Percentiles rank a stretch among this genome's conserved stretches.
These are phyloP conservation scores for Raphanus raphanistrum DNA, from an alignment of 345 rosid genomes.

Conservation along the genomic window DNA sequence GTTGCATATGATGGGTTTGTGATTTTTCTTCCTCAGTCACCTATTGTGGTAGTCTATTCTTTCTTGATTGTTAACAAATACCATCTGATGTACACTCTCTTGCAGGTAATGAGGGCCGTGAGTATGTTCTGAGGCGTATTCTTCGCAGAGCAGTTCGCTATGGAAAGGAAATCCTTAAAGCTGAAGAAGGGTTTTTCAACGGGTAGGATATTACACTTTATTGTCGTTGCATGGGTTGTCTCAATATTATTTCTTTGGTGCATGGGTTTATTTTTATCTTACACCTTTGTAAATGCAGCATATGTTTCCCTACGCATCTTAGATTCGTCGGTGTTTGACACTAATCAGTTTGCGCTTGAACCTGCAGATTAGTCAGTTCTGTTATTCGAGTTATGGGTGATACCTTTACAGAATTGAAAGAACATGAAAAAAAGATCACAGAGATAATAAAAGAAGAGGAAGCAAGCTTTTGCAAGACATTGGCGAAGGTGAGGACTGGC, in stretches of 20 bases:
- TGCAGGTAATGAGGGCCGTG: slow-evolving; percentile 96
- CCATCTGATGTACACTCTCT: slow-evolving; percentile 13
- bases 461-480: slow-evolving; percentile 89
- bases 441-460: slow-evolving; percentile 82
- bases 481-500: slow-evolving; percentile 59
- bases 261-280: background rate
- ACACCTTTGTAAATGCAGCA: background rate
- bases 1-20: background rate
- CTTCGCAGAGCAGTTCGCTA: slow-evolving; percentile 98
- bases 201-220: slow-evolving; percentile 53
- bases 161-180: slow-evolving; percentile 86
- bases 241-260: background rate
- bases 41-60: background rate
- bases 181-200: slow-evolving; percentile 86
- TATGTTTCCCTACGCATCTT: background rate
- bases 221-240: background rate
- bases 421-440: slow-evolving; percentile 69
- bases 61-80: background rate
- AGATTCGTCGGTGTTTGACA: background rate
- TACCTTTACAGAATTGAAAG: slow-evolving; percentile 82
- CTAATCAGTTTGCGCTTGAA: slow-evolving; percentile 18
- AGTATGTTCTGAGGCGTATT: slow-evolving; percentile 91
- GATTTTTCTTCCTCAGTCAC: slow-evolving; percentile 2
- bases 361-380: slow-evolving; percentile 69
- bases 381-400: slow-evolving; percentile 78